A percentile compares a stretch with the other conserved stretches of the same genome.
Evolutionary conservation across 352 stramenopile genomes (phyloP).

Genomic region (Phytophthora citricola): DNA sequence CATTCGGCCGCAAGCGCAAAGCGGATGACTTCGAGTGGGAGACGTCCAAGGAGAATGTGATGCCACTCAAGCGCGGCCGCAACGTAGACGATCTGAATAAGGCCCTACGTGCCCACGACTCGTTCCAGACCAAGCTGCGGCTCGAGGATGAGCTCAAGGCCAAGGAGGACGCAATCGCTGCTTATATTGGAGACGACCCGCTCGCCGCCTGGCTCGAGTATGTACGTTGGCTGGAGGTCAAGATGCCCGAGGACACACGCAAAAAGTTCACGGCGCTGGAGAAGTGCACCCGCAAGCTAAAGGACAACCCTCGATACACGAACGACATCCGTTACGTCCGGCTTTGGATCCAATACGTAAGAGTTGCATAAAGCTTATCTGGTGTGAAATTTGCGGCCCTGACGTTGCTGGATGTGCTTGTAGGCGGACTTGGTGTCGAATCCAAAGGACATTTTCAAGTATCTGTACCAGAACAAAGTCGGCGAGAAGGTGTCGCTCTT

Average conservation of each 20-base stretch:
- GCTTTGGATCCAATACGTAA: constrained; percentile 90
- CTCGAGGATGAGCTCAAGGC: constrained; percentile 63
- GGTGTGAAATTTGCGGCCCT: neutral
- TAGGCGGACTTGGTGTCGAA: constrained; percentile 87
- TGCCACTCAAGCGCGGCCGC: constrained; percentile 80
- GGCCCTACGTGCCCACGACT: constrained; percentile 67
- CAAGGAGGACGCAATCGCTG: constrained; percentile 52
- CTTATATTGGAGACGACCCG: constrained; percentile 71
- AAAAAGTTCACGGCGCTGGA: constrained; percentile 83
- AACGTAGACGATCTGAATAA: constrained; percentile 84
- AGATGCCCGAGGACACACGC: constrained; percentile 84
- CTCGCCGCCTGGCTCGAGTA: constrained; percentile 76
- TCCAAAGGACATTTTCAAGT: constrained; percentile 91
- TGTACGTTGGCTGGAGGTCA: constrained; percentile 80
- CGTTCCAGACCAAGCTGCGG: constrained; percentile 63
- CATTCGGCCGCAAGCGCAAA: constrained; percentile 41
- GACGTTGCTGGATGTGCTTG: constrained; percentile 11
- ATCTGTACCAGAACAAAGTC: constrained; percentile 89
- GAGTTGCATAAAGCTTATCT: constrained; percentile 16
- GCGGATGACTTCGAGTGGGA: constrained; percentile 81
- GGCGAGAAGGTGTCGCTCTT: constrained; percentile 82
- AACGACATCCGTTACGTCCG: constrained; percentile 85
- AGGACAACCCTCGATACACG: constrained; percentile 65
- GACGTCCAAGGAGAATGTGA: constrained; percentile 89
- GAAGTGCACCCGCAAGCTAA: constrained; percentile 77